Percentiles rank a stretch among this genome's conserved stretches.
Evolutionary conservation across 148 eudicot genomes (phyloP).

Genomic region (Cornus controversa): DNA sequence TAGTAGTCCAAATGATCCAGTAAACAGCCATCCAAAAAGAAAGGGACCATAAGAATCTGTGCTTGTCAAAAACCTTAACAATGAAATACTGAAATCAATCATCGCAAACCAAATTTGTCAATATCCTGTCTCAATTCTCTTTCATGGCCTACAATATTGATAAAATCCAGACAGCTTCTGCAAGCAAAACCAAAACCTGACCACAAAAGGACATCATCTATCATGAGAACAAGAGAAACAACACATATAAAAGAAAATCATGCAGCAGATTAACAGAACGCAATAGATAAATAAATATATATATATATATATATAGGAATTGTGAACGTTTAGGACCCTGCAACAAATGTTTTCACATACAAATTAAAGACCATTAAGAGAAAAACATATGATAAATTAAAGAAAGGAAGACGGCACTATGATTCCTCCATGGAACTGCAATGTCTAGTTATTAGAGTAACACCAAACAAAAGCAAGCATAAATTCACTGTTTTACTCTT

Average conservation of each 20-base stretch:
- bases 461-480: too few species aligned
- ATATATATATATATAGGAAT: neutral
- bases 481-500: too few species aligned
- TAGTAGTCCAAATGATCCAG: conserved; percentile 67
- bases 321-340: neutral
- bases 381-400: too few species aligned
- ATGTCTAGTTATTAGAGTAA: too few species aligned
- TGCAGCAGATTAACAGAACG: neutral
- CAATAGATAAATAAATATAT: too few species aligned
- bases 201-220: conserved; percentile 4
- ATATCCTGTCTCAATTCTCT: conserved; percentile 17
- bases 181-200: conserved; percentile 15
- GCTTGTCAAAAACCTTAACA: conserved; percentile 42
- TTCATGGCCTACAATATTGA: conserved; percentile 4
- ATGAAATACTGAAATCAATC: conserved; percentile 45
- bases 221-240: neutral
- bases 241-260: neutral
- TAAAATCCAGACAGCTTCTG: conserved; percentile 6
- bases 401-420: neutral
- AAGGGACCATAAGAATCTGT: conserved; percentile 50
- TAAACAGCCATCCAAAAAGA: conserved; percentile 69
- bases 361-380: neutral
- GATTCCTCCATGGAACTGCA: too few species aligned
- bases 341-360: neutral
- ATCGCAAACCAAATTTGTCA: conserved; percentile 30